phyloP scores from a whole-genome alignment of 768 basidiomycete species.

The Lactarius evosmus region DNA sequence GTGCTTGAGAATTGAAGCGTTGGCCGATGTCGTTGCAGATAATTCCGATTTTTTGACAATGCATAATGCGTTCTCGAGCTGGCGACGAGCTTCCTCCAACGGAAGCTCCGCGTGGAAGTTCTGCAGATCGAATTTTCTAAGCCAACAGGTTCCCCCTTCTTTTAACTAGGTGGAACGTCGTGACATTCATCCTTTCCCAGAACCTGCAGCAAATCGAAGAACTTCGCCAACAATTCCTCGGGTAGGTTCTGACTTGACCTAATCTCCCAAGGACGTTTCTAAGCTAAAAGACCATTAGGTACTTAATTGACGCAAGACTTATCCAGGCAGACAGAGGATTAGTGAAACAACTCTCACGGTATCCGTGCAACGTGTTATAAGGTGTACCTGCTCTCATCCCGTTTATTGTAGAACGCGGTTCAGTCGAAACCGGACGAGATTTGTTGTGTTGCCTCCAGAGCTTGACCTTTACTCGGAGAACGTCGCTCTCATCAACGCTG shows the following conservation, averaged over 20 bases:
- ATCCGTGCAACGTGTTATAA: slow-evolving; percentile 14
- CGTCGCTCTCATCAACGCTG: slow-evolving; percentile 66
- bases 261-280: slow-evolving; percentile 3
- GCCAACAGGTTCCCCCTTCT: slow-evolving; percentile 58
- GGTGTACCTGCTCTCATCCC: background rate
- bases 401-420: slow-evolving; percentile 58
- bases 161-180: no score
- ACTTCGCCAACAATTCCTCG: slow-evolving; percentile 71
- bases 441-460: slow-evolving; percentile 69
- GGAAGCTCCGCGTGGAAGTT: slow-evolving; percentile 62
- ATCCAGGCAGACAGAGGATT: slow-evolving; percentile 65
- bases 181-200: slow-evolving; percentile 37
- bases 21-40: slow-evolving; percentile 45
- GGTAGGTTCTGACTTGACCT: slow-evolving; percentile 20
- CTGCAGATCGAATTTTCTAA: slow-evolving; percentile 76
- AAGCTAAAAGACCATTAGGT: slow-evolving; percentile 42
- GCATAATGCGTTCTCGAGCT: slow-evolving; percentile 84
- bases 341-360: slow-evolving; percentile 70
- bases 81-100: slow-evolving; percentile 75
- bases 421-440: slow-evolving; percentile 68
- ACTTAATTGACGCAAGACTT: slow-evolving; percentile 86
- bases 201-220: slow-evolving; percentile 97
- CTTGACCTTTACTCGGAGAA: slow-evolving; percentile 69
- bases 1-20: no score
- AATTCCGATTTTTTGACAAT: slow-evolving; percentile 95